Conservation (phyloP, 768 basidiomycete species). For the Strobilomyces dryophilus region DNA sequence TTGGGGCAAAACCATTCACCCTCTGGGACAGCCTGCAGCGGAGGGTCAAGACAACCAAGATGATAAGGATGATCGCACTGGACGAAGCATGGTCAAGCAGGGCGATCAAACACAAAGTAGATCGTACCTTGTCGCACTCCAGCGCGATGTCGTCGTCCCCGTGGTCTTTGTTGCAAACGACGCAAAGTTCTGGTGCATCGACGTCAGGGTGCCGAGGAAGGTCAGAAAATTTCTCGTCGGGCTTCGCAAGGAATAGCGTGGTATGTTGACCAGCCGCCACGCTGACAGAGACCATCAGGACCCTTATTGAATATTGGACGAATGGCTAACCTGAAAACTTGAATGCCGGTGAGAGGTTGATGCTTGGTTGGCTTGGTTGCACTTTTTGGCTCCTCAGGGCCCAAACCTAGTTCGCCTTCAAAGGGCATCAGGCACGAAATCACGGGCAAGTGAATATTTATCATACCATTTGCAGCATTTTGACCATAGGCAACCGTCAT, state of each 20-base stretch:
- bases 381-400: slow-evolving; percentile 78
- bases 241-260: slow-evolving; percentile 75
- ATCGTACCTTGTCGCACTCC: slow-evolving; percentile 84
- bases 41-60: slow-evolving; percentile 74
- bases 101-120: not conserved
- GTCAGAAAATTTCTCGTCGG: slow-evolving; percentile 70
- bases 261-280: slow-evolving; percentile 86
- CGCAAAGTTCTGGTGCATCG: slow-evolving; percentile 61
- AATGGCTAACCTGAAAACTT: slow-evolving; percentile 63
- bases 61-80: slow-evolving; percentile 93
- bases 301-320: slow-evolving; percentile 17
- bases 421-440: not conserved
- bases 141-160: slow-evolving; percentile 72
- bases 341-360: slow-evolving; percentile 66
- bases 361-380: slow-evolving; percentile 78
- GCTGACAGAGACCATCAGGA: slow-evolving; percentile 34
- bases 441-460: not conserved
- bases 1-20: slow-evolving; percentile 92
- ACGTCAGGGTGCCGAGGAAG: slow-evolving; percentile 82
- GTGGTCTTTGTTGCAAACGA: slow-evolving; percentile 65
- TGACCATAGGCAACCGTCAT: slow-evolving; percentile 89
- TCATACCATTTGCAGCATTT: slow-evolving; percentile 75
- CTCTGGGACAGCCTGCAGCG: slow-evolving; percentile 70
- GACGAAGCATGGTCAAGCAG: slow-evolving; percentile 2
- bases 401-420: slow-evolving; percentile 75